Percentiles rank a stretch among this genome's conserved stretches.
These are phyloP conservation scores for Arabidopsis arenosa DNA, from an alignment of 345 rosid species.

Conservation along the genomic window DNA sequence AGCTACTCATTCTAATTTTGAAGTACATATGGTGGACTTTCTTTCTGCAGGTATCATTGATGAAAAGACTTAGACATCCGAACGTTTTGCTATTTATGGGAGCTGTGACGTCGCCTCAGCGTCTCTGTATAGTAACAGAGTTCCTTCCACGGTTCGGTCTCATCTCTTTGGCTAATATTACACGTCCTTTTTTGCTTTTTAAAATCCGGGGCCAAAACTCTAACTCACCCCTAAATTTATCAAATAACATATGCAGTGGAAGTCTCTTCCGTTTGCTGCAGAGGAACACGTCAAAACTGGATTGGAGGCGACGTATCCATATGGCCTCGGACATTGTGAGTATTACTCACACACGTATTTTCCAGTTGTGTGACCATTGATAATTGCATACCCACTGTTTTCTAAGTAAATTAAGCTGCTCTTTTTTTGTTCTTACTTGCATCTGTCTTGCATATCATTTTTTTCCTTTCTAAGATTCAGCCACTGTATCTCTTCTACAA, in stretches of 20 bases:
- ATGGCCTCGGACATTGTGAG: conserved; percentile 95
- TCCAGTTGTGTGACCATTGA: conserved; percentile 4
- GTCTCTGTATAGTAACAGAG: conserved; percentile 95
- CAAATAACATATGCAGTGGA: conserved; percentile 66
- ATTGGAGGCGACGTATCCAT: conserved; percentile 85
- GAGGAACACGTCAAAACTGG: conserved; percentile 76
- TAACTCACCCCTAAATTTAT: conserved; percentile 20
- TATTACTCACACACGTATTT: conserved; percentile 14
- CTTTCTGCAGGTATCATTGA: conserved; percentile 71
- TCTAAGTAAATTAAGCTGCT: conserved; percentile 12
- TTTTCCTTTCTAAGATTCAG: background rate
- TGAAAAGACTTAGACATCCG: conserved; percentile 96
- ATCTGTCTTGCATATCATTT: conserved; percentile 10
- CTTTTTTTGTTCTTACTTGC: conserved; percentile 1
- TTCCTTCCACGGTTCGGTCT: conserved; percentile 91
- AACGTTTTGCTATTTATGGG: conserved; percentile 94
- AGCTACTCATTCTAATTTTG: conserved; percentile 23
- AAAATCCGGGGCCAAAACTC: background rate
- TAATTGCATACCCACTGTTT: background rate
- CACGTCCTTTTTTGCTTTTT: conserved; percentile 10
- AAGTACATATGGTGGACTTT: conserved; percentile 19
- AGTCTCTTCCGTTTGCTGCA: conserved; percentile 91
- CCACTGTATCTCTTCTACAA: background rate
- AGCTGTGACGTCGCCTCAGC: conserved; percentile 92
- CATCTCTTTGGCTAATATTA: conserved; percentile 27